Conservation (phyloP, 306 rosid species). For the Vigna nakashimae region DNA sequence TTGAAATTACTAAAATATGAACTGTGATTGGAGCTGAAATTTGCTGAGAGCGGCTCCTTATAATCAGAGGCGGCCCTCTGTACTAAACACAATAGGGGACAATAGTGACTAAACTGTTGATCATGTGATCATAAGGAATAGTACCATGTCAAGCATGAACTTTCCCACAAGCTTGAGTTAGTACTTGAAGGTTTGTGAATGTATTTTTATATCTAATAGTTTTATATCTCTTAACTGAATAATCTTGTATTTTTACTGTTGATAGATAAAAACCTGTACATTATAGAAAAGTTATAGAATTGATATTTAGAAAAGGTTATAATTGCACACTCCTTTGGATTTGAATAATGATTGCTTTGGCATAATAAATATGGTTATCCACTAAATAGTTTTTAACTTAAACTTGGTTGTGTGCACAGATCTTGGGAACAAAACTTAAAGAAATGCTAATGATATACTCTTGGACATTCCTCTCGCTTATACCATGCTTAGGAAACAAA, state of each 20-base stretch:
- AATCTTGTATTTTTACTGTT: not conserved
- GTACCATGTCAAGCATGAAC: not conserved
- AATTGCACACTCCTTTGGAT: no score
- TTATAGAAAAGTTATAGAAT: no score
- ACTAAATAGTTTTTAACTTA: no score
- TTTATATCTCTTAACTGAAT: not conserved
- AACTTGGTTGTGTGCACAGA: no score
- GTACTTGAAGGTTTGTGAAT: not conserved
- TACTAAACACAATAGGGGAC: not conserved
- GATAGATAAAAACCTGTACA: not conserved
- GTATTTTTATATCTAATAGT: not conserved
- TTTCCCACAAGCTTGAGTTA: not conserved
- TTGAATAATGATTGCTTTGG: no score
- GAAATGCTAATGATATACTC: no score
- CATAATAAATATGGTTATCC: no score
- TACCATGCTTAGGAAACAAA: no score
- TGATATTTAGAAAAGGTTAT: no score
- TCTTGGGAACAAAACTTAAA: no score
- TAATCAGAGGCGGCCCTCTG: not conserved
- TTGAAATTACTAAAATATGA: not conserved
- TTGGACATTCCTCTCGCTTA: no score
- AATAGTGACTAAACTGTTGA: not conserved
- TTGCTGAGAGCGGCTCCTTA: not conserved
- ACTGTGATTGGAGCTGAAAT: constrained; percentile 10
- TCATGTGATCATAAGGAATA: not conserved